Evolutionary conservation across 2,329 filamentous ascomycete species (phyloP).

Genomic region (Juglanconis sp.): DNA sequence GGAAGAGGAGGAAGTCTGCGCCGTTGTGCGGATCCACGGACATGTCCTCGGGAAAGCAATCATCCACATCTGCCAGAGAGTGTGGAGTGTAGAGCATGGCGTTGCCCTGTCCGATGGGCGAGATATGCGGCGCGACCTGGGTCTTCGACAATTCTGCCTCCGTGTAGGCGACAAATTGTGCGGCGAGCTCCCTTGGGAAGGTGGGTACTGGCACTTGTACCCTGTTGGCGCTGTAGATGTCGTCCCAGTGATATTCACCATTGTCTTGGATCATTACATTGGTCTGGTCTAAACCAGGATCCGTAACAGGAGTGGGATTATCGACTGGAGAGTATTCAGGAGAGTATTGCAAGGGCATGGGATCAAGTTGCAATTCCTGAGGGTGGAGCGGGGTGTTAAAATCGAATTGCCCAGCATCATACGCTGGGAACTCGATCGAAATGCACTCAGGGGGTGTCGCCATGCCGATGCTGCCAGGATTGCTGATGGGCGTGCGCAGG

Average conservation of each 20-base stretch:
- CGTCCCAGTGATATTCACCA: constrained; percentile 60
- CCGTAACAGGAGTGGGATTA: constrained; percentile 44
- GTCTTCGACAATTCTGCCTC: constrained; percentile 37
- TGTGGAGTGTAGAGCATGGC: constrained; percentile 67
- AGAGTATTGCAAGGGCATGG: constrained; percentile 6
- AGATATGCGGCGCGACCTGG: constrained; percentile 55
- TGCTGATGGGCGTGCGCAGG: constrained; percentile 60
- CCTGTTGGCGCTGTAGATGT: constrained; percentile 54
- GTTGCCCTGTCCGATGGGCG: constrained; percentile 65
- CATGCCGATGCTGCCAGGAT: constrained; percentile 46
- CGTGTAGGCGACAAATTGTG: constrained; percentile 39
- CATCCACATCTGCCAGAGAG: constrained; percentile 60
- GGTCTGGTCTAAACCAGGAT: constrained; percentile 36
- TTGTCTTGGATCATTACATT: constrained; percentile 60
- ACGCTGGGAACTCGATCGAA: constrained; percentile 46
- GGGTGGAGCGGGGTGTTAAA: constrained; percentile 35
- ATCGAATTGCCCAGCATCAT: constrained; percentile 45
- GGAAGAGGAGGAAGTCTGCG: constrained; percentile 65
- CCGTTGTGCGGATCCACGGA: constrained; percentile 38
- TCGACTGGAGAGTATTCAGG: constrained; percentile 41
- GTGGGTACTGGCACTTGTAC: constrained; percentile 38
- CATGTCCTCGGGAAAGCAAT: constrained; percentile 57
- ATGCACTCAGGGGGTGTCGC: constrained; percentile 52
- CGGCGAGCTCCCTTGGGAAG: constrained; percentile 44
- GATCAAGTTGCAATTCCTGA: constrained; percentile 36